Conservation (phyloP, 345 rosid genomes). For the Draba incana region DNA sequence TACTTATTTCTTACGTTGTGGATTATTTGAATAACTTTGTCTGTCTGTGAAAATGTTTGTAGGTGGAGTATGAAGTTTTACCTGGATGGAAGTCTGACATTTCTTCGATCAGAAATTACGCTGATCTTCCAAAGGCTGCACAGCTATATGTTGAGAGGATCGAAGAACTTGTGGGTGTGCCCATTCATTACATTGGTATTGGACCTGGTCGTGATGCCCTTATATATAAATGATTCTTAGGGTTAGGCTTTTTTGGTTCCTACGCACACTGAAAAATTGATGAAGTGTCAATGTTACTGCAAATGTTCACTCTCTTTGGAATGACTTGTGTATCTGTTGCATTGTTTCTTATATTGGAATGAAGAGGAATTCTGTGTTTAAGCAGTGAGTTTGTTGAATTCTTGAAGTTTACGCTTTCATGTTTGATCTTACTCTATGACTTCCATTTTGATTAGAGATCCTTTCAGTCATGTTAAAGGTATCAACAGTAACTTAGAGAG, state of each 20-base stretch:
- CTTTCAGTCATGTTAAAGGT: conserved; percentile 15
- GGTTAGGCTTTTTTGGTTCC: conserved; percentile 33
- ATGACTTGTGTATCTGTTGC: conserved; percentile 46
- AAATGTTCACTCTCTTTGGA: conserved; percentile 25
- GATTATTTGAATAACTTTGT: background rate
- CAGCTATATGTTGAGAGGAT: conserved; percentile 80
- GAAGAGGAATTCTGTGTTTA: conserved; percentile 34
- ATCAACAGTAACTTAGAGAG: conserved; percentile 10
- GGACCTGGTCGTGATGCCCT: conserved; percentile 97
- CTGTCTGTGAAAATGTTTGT: conserved; percentile 19
- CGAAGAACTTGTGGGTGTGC: conserved; percentile 85
- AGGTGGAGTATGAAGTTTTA: conserved; percentile 92
- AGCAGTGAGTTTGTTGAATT: conserved; percentile 16
- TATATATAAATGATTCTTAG: conserved; percentile 59
- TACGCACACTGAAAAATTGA: conserved; percentile 21
- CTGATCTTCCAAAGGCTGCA: conserved; percentile 88
- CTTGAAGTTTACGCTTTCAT: conserved; percentile 6
- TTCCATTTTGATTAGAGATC: conserved; percentile 4
- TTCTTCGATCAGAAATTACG: conserved; percentile 69
- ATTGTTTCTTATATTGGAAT: conserved; percentile 32
- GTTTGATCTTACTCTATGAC: conserved; percentile 20
- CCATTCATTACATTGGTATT: conserved; percentile 82
- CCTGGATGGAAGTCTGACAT: conserved; percentile 93
- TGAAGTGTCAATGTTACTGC: conserved; percentile 29
- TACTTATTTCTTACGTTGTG: background rate